These are phyloP conservation scores for Spizellomyces punctatus DNA, from an alignment of 192 early-diverging fungal species.

Conservation along the genomic window DNA sequence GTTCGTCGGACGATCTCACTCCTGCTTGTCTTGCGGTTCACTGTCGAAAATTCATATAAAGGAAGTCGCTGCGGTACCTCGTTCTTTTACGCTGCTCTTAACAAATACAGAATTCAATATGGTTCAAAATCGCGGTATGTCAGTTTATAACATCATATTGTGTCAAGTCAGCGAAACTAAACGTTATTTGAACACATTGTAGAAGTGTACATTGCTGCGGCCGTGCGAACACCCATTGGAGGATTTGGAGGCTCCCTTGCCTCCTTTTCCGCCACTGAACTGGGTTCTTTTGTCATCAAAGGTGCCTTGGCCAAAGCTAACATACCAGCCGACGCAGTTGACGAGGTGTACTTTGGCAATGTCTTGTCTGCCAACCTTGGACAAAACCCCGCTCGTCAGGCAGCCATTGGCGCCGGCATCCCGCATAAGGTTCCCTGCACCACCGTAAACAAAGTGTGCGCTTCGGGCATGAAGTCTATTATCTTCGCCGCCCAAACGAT, in stretches of 20 bases:
- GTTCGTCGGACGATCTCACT: too few species aligned
- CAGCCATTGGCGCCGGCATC: constrained; percentile 83
- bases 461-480: constrained; percentile 94
- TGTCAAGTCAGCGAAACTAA: background rate
- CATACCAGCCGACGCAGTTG: constrained; percentile 77
- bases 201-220: constrained; percentile 86
- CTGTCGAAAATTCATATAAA: too few species aligned
- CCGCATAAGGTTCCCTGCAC: constrained; percentile 83
- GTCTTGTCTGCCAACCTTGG: constrained; percentile 87
- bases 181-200: background rate
- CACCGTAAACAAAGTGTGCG: constrained; percentile 98
- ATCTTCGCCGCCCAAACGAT: constrained; percentile 77
- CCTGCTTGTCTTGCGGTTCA: too few species aligned
- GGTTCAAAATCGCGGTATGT: background rate
- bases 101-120: background rate
- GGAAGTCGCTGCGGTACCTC: too few species aligned
- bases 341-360: constrained; percentile 97
- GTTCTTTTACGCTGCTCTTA: background rate
- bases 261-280: constrained; percentile 77
- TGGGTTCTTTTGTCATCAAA: constrained; percentile 88
- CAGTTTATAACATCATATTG: background rate
- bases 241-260: constrained; percentile 88
- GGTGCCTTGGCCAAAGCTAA: constrained; percentile 78
- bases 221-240: constrained; percentile 90
- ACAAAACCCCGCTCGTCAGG: constrained; percentile 95